phyloP scores from a whole-genome alignment of 2,329 filamentous ascomycete species.

The Aureobasidium sp. region DNA sequence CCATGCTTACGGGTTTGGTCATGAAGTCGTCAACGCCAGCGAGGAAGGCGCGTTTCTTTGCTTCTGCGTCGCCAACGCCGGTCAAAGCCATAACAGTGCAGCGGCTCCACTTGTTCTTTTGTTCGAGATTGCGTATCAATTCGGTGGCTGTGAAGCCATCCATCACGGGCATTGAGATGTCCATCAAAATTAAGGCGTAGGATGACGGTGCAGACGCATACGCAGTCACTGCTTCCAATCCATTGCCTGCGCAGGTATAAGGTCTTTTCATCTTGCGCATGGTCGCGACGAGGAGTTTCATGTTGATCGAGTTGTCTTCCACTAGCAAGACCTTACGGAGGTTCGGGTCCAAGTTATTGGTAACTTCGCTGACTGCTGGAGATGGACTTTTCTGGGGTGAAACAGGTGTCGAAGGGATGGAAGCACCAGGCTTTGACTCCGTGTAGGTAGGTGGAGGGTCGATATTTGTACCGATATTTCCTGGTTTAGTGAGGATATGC shows the following conservation, averaged over 20 bases:
- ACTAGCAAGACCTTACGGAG: conserved; percentile 23
- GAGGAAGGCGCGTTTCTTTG: conserved; percentile 22
- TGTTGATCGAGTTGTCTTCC: conserved; percentile 31
- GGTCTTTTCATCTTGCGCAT: conserved; percentile 20
- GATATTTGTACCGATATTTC: neutral
- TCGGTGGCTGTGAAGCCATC: conserved; percentile 27
- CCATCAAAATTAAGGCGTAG: conserved; percentile 46
- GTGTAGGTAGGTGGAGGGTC: neutral
- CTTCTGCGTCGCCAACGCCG: conserved; percentile 26
- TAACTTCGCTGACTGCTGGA: neutral
- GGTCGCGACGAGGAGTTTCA: conserved; percentile 23
- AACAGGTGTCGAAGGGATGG: neutral
- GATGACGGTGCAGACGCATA: conserved; percentile 29
- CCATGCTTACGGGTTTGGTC: conserved; percentile 30
- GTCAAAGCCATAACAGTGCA: conserved; percentile 27
- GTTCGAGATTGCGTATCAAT: conserved; percentile 26
- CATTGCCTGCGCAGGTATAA: conserved; percentile 34
- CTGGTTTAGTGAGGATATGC: neutral
- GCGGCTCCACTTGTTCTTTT: conserved; percentile 16
- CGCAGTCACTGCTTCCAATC: conserved; percentile 40
- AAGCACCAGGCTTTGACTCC: neutral
- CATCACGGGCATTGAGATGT: conserved; percentile 32
- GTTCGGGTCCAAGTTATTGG: neutral
- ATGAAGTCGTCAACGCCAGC: conserved; percentile 28
- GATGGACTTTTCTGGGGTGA: neutral